Percentiles rank a stretch among this genome's conserved stretches.
Conservation (phyloP, 805 yeast genomes). For the Starmera amethionina region DNA sequence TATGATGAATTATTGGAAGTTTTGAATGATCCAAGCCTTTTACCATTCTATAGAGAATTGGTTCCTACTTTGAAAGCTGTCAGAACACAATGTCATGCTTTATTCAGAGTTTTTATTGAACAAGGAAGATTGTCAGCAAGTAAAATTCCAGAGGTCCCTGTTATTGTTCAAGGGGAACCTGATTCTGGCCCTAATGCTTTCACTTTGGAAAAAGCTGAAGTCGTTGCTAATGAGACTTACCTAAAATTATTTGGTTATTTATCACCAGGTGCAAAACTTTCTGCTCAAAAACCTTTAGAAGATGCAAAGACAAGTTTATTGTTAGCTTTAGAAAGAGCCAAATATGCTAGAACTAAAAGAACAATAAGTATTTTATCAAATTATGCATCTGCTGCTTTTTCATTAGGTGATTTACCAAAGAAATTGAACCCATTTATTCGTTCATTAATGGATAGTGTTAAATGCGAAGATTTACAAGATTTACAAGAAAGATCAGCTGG, state of each 20-base stretch:
- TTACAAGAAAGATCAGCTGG: constrained; percentile 66
- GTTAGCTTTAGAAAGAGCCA: constrained; percentile 62
- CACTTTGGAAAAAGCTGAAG: constrained; percentile 66
- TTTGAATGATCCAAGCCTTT: constrained; percentile 30
- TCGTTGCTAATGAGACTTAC: constrained; percentile 52
- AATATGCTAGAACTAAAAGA: constrained; percentile 38
- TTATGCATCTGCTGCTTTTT: constrained; percentile 64
- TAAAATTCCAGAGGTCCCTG: constrained; percentile 74
- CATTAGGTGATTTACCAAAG: constrained; percentile 62
- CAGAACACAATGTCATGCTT: constrained; percentile 78
- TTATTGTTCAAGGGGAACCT: constrained; percentile 86
- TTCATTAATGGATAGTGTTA: constrained; percentile 86
- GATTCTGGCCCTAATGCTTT: constrained; percentile 95
- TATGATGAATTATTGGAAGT: constrained; percentile 22
- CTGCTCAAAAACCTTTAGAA: constrained; percentile 63
- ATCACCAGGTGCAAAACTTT: constrained; percentile 59
- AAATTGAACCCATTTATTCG: constrained; percentile 85
- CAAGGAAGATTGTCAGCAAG: constrained; percentile 62
- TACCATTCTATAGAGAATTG: constrained; percentile 67
- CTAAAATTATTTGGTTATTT: constrained; percentile 54
- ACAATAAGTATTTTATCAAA: constrained; percentile 57
- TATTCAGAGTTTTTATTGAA: constrained; percentile 69
- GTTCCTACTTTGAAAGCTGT: constrained; percentile 80
- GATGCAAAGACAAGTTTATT: constrained; percentile 65
- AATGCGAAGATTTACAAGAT: constrained; percentile 54